Base-by-base conservation (phyloP, 176 grass and related monocot genomes). In the Raddia guianensis region DNA sequence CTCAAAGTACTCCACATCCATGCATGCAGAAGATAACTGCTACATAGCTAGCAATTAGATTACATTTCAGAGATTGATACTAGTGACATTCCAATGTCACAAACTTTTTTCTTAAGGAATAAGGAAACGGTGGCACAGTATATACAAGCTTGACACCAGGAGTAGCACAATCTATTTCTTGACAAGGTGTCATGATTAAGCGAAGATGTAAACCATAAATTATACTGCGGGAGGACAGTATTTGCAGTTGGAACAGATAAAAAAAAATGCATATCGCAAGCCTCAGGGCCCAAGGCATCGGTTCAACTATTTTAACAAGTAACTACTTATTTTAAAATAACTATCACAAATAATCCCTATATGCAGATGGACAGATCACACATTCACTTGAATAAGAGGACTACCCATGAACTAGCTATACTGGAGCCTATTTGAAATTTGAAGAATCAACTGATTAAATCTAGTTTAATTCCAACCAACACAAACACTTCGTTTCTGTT, bases 21-120 rank as follows among this genome's bases (percentile, higher is more conserved):
- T 67, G 57, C 42, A 43, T 27, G 72, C 54, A 77, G 49, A 77
- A 85, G 20, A 56, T 51, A 81, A 40, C 34, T 76, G 72, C 54
- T 51, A 48, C 40, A 72, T 49, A 86, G 77, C 44, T 46, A 37
- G 58, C 27, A 76, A 66, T 43, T 33, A 10, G 5, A 13, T 1
- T 33, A 58, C 21, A 68, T 63, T 33, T 62, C 20, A 57, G 51
- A 45, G 53, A 55, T 7, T 58, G 42, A 59, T 50, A 84, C 42
- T 15, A 82, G 8, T 18, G 21, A 49, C 43, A 32, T 82, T 54
- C 46, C 16, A 66, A 47, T 77, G 4, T 52, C 70, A 76, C 2
- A 76, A 78, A 18, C 11, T 43, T 62, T 52, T 52, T 9, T 48
- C 8, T 82, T 12, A 33, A 75, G 50, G 34, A 34, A 82, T 47